Evolutionary conservation across 495 filamentous ascomycete species (phyloP), one percentile per base, ranked within the genome.

Genomic region (Antarctomyces pellizariae): DNA sequence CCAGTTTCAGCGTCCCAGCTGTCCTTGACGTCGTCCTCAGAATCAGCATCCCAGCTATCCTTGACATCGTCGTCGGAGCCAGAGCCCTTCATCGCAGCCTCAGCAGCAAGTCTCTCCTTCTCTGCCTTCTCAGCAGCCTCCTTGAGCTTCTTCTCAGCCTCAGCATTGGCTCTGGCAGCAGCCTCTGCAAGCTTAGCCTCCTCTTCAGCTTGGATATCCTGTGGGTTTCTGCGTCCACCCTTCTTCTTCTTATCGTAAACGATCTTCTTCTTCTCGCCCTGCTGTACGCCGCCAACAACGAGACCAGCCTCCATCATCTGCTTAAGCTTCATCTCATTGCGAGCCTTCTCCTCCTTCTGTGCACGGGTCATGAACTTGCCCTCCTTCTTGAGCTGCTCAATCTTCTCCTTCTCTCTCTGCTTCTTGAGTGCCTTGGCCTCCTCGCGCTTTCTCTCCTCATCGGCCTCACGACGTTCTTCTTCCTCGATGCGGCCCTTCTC

Each of bases 331-430:
- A 75, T 52, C 46, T 93, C 75, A 42, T 80, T 74, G 33, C 66
- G 64, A 15, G 69, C 67, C 47, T 84, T 74, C 33, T 73, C 73
- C 39, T 92, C 80, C 41, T 69, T 76, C 49, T 99, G 82, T 16
- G 84, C 78, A 48, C 91, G 86, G 36, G 83, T 92, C 34, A 92
- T 57, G 39, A 80, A 82, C 45, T 90, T 93, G 41, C 89, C 89
- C 49, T 91, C 82, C 45, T 67, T 83, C 56, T 86, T 86, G 9
- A 92, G 64, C 50, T 92, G 76, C 41, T 99, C 89, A 35, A 90
- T 80, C 56, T 65, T 84, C 49, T 92, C 75, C 49, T 75, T 89
- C 46, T 99, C 89, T 49, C 75, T 90, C 45, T 90, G 79, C 57
- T 92, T 95, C 60, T 75, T 91, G 25, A 60, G 52, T 7, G 70